phyloP scores from a whole-genome alignment of 2,329 filamentous ascomycete species.

The Paraphoma chrysanthemicola region DNA sequence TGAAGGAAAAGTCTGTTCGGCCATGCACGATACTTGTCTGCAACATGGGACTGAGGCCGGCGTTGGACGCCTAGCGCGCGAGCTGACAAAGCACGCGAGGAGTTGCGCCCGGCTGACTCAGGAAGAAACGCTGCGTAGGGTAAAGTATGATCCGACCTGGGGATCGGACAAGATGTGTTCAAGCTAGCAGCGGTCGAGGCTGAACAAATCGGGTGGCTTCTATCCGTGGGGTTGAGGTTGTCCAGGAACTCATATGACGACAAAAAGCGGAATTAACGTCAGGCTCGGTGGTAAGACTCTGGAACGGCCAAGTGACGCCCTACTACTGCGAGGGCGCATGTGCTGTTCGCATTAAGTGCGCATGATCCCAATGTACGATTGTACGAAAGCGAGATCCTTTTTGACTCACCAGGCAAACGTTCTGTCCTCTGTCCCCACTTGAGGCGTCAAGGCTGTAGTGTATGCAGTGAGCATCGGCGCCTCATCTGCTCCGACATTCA shows the following conservation, averaged over 20 bases:
- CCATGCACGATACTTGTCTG: neutral
- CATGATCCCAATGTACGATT: neutral
- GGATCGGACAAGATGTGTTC: too few relatives aligned
- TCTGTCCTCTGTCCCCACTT: neutral
- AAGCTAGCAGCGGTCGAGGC: too few relatives aligned
- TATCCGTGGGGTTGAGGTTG: neutral
- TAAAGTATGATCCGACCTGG: neutral
- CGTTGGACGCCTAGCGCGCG: neutral
- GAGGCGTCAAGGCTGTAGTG: neutral
- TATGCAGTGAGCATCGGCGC: neutral
- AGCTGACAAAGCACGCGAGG: neutral
- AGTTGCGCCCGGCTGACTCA: neutral
- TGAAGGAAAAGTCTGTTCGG: neutral
- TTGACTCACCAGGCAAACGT: neutral
- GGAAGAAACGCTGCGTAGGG: neutral
- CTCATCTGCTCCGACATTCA: neutral
- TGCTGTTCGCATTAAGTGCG: neutral
- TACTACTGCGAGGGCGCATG: neutral
- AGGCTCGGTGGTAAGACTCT: neutral
- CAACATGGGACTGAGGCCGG: neutral
- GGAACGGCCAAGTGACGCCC: too few relatives aligned
- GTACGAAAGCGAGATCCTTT: neutral
- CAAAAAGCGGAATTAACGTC: neutral
- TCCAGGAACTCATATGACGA: neutral
- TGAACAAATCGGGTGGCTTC: neutral